Conservation (phyloP, 805 yeast genomes). For the Groenewaldozyma tartarivorans region DNA sequence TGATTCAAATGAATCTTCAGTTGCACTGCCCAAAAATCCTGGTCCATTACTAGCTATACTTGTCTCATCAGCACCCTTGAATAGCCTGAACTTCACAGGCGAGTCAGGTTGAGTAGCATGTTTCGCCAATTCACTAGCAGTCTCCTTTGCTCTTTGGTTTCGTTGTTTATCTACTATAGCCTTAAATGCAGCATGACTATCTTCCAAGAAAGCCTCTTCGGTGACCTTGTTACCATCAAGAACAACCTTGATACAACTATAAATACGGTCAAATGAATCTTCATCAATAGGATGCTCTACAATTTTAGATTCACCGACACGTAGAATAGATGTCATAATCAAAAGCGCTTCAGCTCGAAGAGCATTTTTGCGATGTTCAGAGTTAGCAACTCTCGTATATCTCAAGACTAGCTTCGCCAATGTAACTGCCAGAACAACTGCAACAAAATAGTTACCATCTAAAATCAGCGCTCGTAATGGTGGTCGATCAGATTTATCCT, state of each 20-base stretch:
- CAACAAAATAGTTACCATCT: conserved; percentile 84
- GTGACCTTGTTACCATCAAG: conserved; percentile 38
- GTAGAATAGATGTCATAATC: conserved; percentile 80
- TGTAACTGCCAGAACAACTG: conserved; percentile 79
- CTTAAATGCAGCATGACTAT: conserved; percentile 77
- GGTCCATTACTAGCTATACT: conserved; percentile 28
- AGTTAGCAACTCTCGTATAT: conserved; percentile 47
- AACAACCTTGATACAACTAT: conserved; percentile 75
- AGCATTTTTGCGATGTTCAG: conserved; percentile 56
- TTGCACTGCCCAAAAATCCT: background rate
- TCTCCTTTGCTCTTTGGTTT: conserved; percentile 44
- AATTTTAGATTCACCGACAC: conserved; percentile 70
- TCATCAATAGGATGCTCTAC: conserved; percentile 80
- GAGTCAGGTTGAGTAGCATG: conserved; percentile 74
- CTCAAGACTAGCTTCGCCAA: conserved; percentile 81
- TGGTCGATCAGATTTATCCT: conserved; percentile 36
- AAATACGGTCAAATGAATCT: conserved; percentile 90
- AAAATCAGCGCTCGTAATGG: conserved; percentile 75
- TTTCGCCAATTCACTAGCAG: conserved; percentile 48
- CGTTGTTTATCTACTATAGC: conserved; percentile 56
- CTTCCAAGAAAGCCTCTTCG: conserved; percentile 71
- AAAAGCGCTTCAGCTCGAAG: conserved; percentile 91
- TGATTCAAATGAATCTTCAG: conserved; percentile 37
- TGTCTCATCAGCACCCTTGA: conserved; percentile 31
- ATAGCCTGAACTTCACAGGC: conserved; percentile 68